Evolutionary conservation across 129 eudicot species (phyloP).

Genomic region (Artemisia tridentata): DNA sequence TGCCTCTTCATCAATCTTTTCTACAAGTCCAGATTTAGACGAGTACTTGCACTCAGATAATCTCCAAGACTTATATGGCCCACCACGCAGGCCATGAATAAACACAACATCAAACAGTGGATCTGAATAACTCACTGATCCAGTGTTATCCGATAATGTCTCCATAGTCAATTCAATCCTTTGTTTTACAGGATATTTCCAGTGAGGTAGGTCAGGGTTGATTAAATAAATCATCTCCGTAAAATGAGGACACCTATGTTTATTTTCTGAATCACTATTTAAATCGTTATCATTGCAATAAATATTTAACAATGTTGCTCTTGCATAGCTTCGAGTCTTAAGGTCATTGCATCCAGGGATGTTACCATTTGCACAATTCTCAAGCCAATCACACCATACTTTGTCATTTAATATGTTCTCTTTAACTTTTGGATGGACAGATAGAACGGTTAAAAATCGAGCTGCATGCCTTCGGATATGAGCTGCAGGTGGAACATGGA

Average conservation of each 20-base stretch:
- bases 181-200: conserved; percentile 60
- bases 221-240: conserved; percentile 80
- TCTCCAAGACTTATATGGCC: conserved; percentile 14
- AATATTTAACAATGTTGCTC: conserved; percentile 79
- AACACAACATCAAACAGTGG: conserved; percentile 45
- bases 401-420: conserved; percentile 58
- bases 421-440: conserved; percentile 83
- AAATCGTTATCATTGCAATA: conserved; percentile 47
- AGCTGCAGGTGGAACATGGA: conserved; percentile 69
- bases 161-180: conserved; percentile 8
- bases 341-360: conserved; percentile 80
- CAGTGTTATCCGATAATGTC: conserved; percentile 18
- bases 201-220: conserved; percentile 78
- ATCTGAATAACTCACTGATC: conserved; percentile 35
- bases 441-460: conserved; percentile 65
- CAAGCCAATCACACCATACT: conserved; percentile 86
- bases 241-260: conserved; percentile 57
- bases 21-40: conserved; percentile 13
- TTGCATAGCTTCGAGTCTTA: conserved; percentile 89
- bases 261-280: conserved; percentile 20
- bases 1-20: conserved; percentile 51
- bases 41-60: conserved; percentile 11
- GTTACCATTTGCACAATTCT: conserved; percentile 88
- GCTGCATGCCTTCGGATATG: conserved; percentile 96
- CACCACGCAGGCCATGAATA: conserved; percentile 10